These are phyloP conservation scores for Diaporthe velutina DNA, from an alignment of 2,329 filamentous ascomycete species.

Conservation along the genomic window DNA sequence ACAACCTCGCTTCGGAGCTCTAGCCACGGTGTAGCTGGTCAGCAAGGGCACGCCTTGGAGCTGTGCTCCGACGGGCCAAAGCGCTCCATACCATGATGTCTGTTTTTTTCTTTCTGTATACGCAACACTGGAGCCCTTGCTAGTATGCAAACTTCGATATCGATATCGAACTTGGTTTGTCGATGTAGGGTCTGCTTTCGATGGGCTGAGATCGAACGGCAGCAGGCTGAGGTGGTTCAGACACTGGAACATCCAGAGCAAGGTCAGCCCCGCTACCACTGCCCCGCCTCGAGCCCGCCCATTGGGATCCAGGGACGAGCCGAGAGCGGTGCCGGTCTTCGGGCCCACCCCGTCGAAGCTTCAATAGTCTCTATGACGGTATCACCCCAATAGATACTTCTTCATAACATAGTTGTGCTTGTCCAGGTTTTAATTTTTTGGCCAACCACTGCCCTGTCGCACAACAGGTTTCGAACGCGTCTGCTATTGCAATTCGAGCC, in stretches of 20 bases:
- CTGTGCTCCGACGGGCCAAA: not conserved
- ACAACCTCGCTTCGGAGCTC: constrained; percentile 88
- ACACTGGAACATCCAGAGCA: not conserved
- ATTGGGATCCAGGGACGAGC: constrained; percentile 14
- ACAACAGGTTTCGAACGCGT: not conserved
- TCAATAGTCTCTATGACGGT: constrained; percentile 7
- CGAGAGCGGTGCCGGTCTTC: constrained; percentile 33
- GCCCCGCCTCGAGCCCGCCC: constrained; percentile 32
- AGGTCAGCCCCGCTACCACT: constrained; percentile 32
- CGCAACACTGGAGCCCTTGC: not conserved
- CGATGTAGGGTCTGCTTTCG: not conserved
- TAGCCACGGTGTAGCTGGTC: constrained; percentile 42
- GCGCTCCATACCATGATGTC: constrained; percentile 35
- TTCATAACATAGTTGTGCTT: not conserved
- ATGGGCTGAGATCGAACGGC: constrained; percentile 17
- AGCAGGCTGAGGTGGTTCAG: constrained; percentile 1
- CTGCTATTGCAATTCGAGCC: not conserved
- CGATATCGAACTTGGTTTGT: not conserved
- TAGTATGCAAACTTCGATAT: not conserved
- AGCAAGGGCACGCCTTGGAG: not conserved
- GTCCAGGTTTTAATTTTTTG: not conserved
- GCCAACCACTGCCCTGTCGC: not conserved
- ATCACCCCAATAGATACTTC: constrained; percentile 36
- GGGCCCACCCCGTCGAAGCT: constrained; percentile 14
- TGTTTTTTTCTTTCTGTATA: not conserved